Evolutionary conservation across 75 land plant species (phyloP).

Genomic region (Pinus taeda): DNA sequence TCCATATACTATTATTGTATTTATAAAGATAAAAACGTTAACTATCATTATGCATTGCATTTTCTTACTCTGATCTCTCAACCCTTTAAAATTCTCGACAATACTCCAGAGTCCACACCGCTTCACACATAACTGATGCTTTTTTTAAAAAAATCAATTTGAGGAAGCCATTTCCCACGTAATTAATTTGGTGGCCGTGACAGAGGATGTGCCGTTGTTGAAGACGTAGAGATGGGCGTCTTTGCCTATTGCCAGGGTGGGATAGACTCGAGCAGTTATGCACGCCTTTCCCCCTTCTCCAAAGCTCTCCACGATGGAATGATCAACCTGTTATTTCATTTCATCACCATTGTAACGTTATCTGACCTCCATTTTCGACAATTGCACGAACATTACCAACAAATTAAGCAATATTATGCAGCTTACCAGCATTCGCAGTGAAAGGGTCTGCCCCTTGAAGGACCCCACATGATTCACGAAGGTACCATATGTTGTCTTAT

Average conservation of each 20-base stretch:
- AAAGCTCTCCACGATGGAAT: constrained; percentile 62
- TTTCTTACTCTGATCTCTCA: too few species aligned
- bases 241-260: constrained; percentile 22
- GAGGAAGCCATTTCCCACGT: constrained; percentile 46
- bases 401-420: too few species aligned
- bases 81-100: too few species aligned
- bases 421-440: constrained; percentile 37
- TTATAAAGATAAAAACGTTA: too few species aligned
- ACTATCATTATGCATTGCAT: too few species aligned
- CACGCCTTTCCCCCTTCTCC: constrained; percentile 45
- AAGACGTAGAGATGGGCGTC: constrained; percentile 43
- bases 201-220: constrained; percentile 31
- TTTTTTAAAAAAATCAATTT: too few species aligned
- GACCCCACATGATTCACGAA: constrained; percentile 15
- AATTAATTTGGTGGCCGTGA: constrained; percentile 13
- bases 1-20: too few species aligned
- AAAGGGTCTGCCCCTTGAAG: constrained; percentile 14
- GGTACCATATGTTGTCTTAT: constrained; percentile 35
- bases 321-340: constrained; percentile 35
- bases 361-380: too few species aligned
- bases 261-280: constrained; percentile 56
- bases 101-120: too few species aligned
- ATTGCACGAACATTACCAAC: too few species aligned
- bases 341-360: too few species aligned
- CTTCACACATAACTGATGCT: too few species aligned